Conservation (phyloP, 768 basidiomycete genomes). For the Lactifluus piperatus region DNA sequence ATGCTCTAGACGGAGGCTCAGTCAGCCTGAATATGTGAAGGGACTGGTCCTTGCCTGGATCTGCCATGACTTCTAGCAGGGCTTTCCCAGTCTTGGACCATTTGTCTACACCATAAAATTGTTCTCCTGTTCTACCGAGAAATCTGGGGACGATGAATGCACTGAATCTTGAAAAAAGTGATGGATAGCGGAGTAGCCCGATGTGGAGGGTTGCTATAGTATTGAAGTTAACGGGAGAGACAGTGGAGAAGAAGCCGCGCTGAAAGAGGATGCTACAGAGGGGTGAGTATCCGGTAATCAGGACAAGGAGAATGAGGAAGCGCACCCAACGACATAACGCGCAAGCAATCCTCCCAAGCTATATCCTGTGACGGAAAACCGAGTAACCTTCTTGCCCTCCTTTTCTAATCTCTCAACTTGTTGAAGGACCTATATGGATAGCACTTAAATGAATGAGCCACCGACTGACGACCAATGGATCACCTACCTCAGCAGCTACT, state of each 20-base stretch:
- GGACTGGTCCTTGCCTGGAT: slow-evolving; percentile 43
- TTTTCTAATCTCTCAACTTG: slow-evolving; percentile 44
- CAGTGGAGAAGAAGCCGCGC: slow-evolving; percentile 58
- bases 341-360: slow-evolving; percentile 74
- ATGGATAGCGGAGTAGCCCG: slow-evolving; percentile 58
- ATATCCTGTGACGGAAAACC: slow-evolving; percentile 73
- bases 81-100: slow-evolving; percentile 62
- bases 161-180: slow-evolving; percentile 45
- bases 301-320: slow-evolving; percentile 5
- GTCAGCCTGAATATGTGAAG: neutral
- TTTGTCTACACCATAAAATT: slow-evolving; percentile 47
- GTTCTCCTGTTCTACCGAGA: slow-evolving; percentile 69
- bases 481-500: slow-evolving; percentile 63
- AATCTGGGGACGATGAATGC: slow-evolving; percentile 56
- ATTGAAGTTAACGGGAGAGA: slow-evolving; percentile 71
- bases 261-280: slow-evolving; percentile 49
- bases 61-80: slow-evolving; percentile 69
- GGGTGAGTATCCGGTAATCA: neutral
- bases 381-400: slow-evolving; percentile 49
- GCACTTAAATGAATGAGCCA: neutral
- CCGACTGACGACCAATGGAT: neutral
- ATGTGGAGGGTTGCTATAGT: slow-evolving; percentile 81
- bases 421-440: slow-evolving; percentile 40
- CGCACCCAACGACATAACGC: slow-evolving; percentile 67
- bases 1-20: slow-evolving; percentile 36